These are phyloP conservation scores for Dysphania ambrosioides DNA, from an alignment of 148 eudicot genomes.

Conservation along the genomic window DNA sequence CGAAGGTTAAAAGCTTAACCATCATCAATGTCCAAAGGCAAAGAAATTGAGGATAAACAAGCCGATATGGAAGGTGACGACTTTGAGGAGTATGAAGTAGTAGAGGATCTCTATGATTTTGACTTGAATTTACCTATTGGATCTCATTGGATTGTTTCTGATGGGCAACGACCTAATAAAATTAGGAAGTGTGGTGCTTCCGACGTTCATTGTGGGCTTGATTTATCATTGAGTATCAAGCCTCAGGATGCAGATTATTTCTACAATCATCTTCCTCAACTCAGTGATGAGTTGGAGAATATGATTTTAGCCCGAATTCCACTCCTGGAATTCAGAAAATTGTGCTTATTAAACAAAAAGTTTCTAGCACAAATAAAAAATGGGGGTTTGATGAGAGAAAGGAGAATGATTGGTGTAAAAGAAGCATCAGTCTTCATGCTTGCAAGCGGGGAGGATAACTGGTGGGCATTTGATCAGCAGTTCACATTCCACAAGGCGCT, in stretches of 20 bases:
- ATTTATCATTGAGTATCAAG: slow-evolving; percentile 25
- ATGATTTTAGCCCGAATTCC: slow-evolving; percentile 34
- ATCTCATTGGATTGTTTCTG: slow-evolving; percentile 13
- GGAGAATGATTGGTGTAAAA: slow-evolving; percentile 40
- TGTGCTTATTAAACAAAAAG: slow-evolving; percentile 24
- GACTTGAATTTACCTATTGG: background rate
- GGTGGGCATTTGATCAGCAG: slow-evolving; percentile 48
- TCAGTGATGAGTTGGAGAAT: slow-evolving; percentile 43
- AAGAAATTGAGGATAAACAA: slow-evolving; percentile 19
- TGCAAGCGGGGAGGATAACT: slow-evolving; percentile 44
- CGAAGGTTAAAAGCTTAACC: background rate
- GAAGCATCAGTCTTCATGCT: slow-evolving; percentile 55
- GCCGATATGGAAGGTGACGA: slow-evolving; percentile 17
- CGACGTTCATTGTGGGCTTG: slow-evolving; percentile 6
- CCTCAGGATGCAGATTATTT: slow-evolving; percentile 49
- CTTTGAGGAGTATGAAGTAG: slow-evolving; percentile 14
- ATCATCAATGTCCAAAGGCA: slow-evolving; percentile 32
- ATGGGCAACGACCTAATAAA: slow-evolving; percentile 26
- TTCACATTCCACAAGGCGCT: slow-evolving; percentile 29
- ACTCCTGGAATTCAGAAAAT: slow-evolving; percentile 24
- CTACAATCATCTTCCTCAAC: slow-evolving; percentile 20
- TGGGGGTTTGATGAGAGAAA: slow-evolving; percentile 49
- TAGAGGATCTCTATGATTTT: background rate
- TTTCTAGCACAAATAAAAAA: slow-evolving; percentile 28
- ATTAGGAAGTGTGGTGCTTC: slow-evolving; percentile 27